phyloP scores from a whole-genome alignment of 177 flowering plant species.

The Vitis hybrid region DNA sequence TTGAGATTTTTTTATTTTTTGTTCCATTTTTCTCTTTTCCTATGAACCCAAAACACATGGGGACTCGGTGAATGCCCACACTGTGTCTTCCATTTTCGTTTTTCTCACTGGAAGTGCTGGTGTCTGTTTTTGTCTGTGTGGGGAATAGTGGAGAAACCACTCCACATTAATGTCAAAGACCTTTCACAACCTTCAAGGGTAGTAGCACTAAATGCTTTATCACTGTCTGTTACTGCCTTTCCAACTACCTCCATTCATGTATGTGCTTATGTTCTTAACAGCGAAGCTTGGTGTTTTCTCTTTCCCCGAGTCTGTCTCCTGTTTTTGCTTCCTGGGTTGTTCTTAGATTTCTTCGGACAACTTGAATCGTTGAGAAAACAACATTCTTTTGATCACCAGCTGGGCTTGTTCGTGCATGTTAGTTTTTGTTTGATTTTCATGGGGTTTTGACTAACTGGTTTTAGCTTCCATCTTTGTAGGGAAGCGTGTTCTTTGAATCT shows the following conservation, averaged over 20 bases:
- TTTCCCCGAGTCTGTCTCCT: not conserved
- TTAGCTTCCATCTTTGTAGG: not conserved
- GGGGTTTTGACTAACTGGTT: conserved; percentile 9
- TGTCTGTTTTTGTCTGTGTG: not conserved
- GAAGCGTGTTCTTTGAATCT: not conserved
- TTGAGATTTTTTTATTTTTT: not conserved
- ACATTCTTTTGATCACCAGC: conserved; percentile 3
- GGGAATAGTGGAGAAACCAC: not conserved
- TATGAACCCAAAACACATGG: not conserved
- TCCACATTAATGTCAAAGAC: conserved; percentile 6
- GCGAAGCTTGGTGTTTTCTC: not conserved
- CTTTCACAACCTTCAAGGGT: not conserved
- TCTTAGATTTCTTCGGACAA: not conserved
- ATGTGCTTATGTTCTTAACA: not conserved
- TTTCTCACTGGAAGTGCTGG: not conserved
- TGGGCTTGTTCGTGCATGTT: conserved; percentile 8
- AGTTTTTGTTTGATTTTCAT: not conserved
- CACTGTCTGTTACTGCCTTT: conserved; percentile 5
- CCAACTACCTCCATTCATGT: conserved; percentile 2
- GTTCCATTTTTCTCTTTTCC: not conserved
- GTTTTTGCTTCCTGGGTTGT: not conserved
- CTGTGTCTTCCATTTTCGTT: not conserved
- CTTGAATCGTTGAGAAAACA: too few relatives aligned
- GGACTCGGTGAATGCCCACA: not conserved
- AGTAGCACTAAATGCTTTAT: not conserved